Conservation (phyloP, 345 rosid species). For the Cochlearia excelsa region DNA sequence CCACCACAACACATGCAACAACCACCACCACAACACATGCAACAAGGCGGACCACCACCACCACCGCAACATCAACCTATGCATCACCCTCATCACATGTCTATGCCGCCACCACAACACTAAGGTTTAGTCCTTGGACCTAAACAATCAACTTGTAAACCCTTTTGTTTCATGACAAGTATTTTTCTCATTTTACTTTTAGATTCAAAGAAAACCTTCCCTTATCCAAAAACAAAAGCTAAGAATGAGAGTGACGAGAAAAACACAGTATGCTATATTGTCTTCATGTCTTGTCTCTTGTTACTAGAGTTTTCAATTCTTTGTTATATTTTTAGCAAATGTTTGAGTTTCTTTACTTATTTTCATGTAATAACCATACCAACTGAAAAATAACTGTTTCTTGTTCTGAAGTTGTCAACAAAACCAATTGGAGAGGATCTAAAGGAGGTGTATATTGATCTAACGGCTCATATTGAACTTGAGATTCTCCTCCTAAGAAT, state of each 20-base stretch:
- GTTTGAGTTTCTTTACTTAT: neutral
- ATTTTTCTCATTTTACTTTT: conserved; percentile 1
- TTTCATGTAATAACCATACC: neutral
- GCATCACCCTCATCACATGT: conserved; percentile 66
- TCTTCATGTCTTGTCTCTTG: conserved; percentile 27
- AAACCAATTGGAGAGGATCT: neutral
- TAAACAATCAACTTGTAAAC: conserved; percentile 24
- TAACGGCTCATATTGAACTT: conserved; percentile 1
- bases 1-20: conserved; percentile 79
- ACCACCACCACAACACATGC: conserved; percentile 50
- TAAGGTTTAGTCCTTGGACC: conserved; percentile 27
- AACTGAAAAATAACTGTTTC: neutral
- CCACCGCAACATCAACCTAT: conserved; percentile 59
- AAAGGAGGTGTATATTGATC: neutral
- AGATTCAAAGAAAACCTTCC: conserved; percentile 2
- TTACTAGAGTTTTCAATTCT: neutral
- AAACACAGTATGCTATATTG: conserved; percentile 3
- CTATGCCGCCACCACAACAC: conserved; percentile 65
- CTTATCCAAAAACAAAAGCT: conserved; percentile 13
- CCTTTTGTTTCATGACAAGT: conserved; percentile 27
- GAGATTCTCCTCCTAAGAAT: neutral
- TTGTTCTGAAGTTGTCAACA: neutral
- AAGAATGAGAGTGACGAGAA: neutral
- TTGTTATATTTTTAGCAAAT: neutral
- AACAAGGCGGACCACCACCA: conserved; percentile 40